Conservation (phyloP, 176 grass and related monocot genomes). For the Tillandsia fasciculata region DNA sequence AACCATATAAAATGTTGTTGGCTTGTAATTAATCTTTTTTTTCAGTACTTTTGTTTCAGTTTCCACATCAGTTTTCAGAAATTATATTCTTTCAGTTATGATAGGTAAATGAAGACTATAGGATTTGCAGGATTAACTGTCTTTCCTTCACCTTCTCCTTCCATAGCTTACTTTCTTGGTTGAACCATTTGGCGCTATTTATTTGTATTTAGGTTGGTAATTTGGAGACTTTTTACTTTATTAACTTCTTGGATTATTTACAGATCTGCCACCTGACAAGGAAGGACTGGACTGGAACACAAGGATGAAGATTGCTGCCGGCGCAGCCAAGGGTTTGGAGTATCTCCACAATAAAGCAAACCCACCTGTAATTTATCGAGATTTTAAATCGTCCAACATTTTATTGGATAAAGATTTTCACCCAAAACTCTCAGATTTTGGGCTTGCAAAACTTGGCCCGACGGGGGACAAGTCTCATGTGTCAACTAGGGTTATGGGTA, state of each 20-base stretch:
- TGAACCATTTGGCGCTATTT: no score
- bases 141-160: no score
- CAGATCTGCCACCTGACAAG: constrained; percentile 71
- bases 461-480: constrained; percentile 94
- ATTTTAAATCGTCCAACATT: constrained; percentile 96
- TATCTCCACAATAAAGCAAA: constrained; percentile 79
- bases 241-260: background rate
- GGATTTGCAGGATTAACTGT: no score
- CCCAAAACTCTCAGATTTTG: constrained; percentile 87
- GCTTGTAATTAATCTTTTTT: no score
- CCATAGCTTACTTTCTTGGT: no score
- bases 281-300: constrained; percentile 66
- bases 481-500: constrained; percentile 93
- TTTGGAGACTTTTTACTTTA: background rate
- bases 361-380: constrained; percentile 87
- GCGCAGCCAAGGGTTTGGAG: constrained; percentile 84
- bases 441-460: constrained; percentile 86
- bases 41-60: no score
- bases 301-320: constrained; percentile 91
- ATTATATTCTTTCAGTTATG: no score
- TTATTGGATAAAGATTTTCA: constrained; percentile 61
- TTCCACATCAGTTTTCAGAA: no score
- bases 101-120: no score
- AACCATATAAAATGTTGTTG: no score
- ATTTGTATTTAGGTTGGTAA: no score